phyloP scores from a whole-genome alignment of 345 rosid species.

The Microcos paniculata region DNA sequence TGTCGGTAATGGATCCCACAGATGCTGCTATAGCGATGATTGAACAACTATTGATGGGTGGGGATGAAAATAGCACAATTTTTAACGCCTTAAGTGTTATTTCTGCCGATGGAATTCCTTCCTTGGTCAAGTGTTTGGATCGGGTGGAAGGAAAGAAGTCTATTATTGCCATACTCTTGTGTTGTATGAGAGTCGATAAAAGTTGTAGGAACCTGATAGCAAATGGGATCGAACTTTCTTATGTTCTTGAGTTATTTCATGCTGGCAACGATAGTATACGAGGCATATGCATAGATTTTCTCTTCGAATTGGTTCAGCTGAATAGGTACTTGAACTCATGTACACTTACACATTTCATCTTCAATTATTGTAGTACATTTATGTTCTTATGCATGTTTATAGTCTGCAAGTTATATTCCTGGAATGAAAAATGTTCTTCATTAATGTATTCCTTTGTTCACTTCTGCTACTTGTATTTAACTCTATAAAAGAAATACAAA shows the following conservation, averaged over 20 bases:
- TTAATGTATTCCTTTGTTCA: no score
- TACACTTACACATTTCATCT: neutral
- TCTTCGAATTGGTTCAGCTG: slow-evolving; percentile 48
- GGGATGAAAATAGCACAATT: slow-evolving; percentile 42
- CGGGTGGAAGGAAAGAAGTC: slow-evolving; percentile 46
- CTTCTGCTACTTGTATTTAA: no score
- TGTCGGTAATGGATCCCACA: slow-evolving; percentile 46
- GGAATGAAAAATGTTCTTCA: no score
- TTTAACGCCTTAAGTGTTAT: slow-evolving; percentile 43
- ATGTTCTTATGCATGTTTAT: neutral
- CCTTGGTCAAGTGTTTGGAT: slow-evolving; percentile 49
- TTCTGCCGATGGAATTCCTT: slow-evolving; percentile 50
- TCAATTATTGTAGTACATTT: neutral
- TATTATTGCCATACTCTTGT: slow-evolving; percentile 44
- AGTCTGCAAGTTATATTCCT: neutral
- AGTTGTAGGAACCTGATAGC: slow-evolving; percentile 50
- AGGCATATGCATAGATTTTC: slow-evolving; percentile 57
- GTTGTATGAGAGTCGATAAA: slow-evolving; percentile 57
- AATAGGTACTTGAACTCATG: slow-evolving; percentile 42
- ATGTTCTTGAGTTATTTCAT: slow-evolving; percentile 59
- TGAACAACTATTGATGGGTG: slow-evolving; percentile 58
- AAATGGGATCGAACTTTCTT: slow-evolving; percentile 39
- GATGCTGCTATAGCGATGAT: slow-evolving; percentile 57
- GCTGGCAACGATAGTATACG: slow-evolving; percentile 48
- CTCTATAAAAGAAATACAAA: no score